Evolutionary conservation across 202 grass and related monocot genomes (phyloP), one percentile per base, ranked within the genome.

Genomic region (Setaria italica): DNA sequence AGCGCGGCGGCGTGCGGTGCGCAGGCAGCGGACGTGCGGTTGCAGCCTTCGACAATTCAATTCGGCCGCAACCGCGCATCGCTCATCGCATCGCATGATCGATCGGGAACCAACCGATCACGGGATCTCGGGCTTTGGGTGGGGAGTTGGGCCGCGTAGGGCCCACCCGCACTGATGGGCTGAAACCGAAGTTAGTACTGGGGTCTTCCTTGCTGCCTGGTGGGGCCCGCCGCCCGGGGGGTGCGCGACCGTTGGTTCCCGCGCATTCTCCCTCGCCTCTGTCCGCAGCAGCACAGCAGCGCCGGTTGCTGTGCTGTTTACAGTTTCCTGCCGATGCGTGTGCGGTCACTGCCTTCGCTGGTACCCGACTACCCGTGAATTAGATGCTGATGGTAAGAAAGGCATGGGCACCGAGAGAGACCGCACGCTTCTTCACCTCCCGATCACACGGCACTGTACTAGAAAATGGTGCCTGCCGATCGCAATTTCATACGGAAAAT

Each of bases 131-230:
- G 78, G 33, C 48, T 81, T 17, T 25, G 78, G 78, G 7, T 32
- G 79, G 51, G 66, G 7, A 30, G 84, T 79, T 62, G 65, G 83
- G 83, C 83, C 74, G 41, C 54, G 7, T 17, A 19, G 65, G 65
- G 83, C 65, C 65, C 83, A 71, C 16, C 41, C 2, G 39, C 65
- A 25, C 25, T 51, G 70, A 55, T 57, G 74, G 41, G 39, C 64
- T 42, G 47, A 13, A 51, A 10, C 16, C 30, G 49, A 60, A 33
- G 30, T 4, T 25, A 34, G 77, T 11, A 20, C 42, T 49, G 42
- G 41, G 39, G 19, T 19, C 65, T 39, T 39, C 37, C 37, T 41
- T 6, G 37, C 8, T n/a, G 66, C 15, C 37, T 10, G n/a, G 60
- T 4, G 60, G 77, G 47, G 19, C 63, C 63, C 48, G 6, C 33